Base-by-base conservation (phyloP, 2,329 filamentous ascomycete genomes). In the Fusarium dimerum region DNA sequence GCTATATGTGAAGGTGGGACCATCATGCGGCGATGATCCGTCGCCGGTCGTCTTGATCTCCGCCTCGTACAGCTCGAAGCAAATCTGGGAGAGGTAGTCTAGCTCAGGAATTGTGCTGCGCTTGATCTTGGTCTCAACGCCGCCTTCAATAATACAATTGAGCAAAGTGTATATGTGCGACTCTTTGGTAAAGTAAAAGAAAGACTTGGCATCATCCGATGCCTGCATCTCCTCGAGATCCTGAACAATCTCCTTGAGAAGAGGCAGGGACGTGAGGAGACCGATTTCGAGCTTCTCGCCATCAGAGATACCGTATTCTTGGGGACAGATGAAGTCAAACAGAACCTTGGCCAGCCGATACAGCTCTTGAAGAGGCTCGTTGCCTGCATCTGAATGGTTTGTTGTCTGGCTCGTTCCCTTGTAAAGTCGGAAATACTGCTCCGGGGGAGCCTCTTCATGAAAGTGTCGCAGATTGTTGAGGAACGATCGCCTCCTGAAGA, bases 101-200 rank as follows among this genome's bases (percentile, higher is more conserved):
- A 99, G 85, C 73, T 99, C 94, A 0, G 94, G 94, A 59, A 99
- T 99, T 40, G 90, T 92, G 66, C 91, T 92, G 38, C 95, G 88
- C 64, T 91, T 89, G 67, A 99, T 97, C 76, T 99, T 99, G 20
- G 93, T 97, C 68, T 95, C 89, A 60, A 99, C 90, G 30, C 94
- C 95, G 55, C 95, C 94, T 71, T 99, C 94, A 26, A 99, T 83
- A 62, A 99, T 97, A 71, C 93, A 97, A 72, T 99, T 99, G 52
- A 99, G 83, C 6, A 99, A 82, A 6, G 94, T 99, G 76, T 99
- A 99, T 58, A 99, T 97, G 71, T 99, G 94, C 1, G 91, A 96
- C 73, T 99, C 94, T 73, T 99, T 99, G 58, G 94, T 99, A 73
- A 99, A 99, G 76, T 99, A 99, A 74, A 97, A 90, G 78, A 97